Base-by-base conservation (phyloP, 257 asterid genomes). In the Orobanche coerulescens region DNA sequence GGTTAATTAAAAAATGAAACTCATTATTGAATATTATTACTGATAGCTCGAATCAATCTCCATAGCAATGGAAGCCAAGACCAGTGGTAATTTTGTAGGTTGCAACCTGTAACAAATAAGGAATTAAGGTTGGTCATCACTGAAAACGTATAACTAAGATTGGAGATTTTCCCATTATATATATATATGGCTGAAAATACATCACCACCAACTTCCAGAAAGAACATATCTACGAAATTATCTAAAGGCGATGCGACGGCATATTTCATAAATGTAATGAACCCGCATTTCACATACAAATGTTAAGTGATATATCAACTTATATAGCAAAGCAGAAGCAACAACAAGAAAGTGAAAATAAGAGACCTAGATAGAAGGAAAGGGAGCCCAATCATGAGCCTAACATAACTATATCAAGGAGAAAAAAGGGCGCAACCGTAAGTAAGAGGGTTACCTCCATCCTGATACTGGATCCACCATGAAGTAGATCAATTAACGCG, bases 401-500 rank as follows among this genome's bases (percentile, higher is more conserved):
- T 24, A 40, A 52, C 11, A 36, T 51, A 43, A 19, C 9, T 12
- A 36, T 31, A 49, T 19, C 33, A 55, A 64, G 33, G 20, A 25
- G 63, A 19, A 30, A 15, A 56, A 54, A 58, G 44, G 49, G 23
- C 49, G n/a, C 16, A 60, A 22, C 0, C 7, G 44, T 55, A 42
- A 65, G 23, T 37, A 19, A 51, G 72, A 74, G 12, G 73, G 25
- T 73, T 78, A 93, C 99, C 99, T 87, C 95, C 77, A 73, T 70
- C 71, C 86, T 71, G 73, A 85, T 66, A 70, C 94, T 83, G 73
- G 86, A 77, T 72, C 94, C 97, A 64, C 85, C 89, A 65, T 66
- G 69, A 60, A 89, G 79, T 66, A 93, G 90, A 82, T 84, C 97
- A 74, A 87, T 74, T 76, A 93, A 76, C 2, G 92, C 84, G 9